Base-by-base conservation (phyloP, 1,284 basidiomycete species). In the Grifola frondosa region DNA sequence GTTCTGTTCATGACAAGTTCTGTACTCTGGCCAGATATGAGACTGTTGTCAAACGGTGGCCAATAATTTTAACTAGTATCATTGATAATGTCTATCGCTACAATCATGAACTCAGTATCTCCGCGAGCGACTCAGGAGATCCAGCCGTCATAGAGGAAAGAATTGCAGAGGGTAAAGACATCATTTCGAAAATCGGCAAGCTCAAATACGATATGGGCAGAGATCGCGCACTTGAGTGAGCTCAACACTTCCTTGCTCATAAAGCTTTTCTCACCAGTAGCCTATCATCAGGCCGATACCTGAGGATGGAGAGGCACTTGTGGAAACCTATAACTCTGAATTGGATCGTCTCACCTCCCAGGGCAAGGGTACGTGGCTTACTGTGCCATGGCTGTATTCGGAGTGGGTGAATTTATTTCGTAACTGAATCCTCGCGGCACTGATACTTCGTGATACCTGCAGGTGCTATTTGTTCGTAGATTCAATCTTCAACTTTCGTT, bases 121-220 rank as follows among this genome's bases (percentile, higher is more conserved):
- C 71, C 12, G 49, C 69, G 21, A 47, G 38, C 40, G 40, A 40
- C 7, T 25, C 40, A 6, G 48, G 46, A 16, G 52, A 57, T 19
- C 45, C 42, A 6, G 44, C 34, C 9, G 53, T 42, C 10, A 48
- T 59, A 10, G 52, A 69, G n/a, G 66, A 57, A 47, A 78, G 73
- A 57, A 67, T 86, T 34, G 62, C 62, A 7, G 88, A 94, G 60
- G 92, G 88, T 5, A 94, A 90, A 63, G 66, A 57, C 15, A 82
- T 97, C 55, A 94, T 99, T 45, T 77, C 81, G 44, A 74, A 80
- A 54, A 74, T 95, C 45, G 85, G 88, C 56, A 81, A 80, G 57
- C 70, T 98, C 49, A 97, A 95, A 67, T 89, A 96, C 67, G 83
- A 89, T 59, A 94, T 97, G 86, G 84, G 81, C 0, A 75, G 90